phyloP scores from a whole-genome alignment of 495 filamentous ascomycete genomes.

The Lepraria neglecta region DNA sequence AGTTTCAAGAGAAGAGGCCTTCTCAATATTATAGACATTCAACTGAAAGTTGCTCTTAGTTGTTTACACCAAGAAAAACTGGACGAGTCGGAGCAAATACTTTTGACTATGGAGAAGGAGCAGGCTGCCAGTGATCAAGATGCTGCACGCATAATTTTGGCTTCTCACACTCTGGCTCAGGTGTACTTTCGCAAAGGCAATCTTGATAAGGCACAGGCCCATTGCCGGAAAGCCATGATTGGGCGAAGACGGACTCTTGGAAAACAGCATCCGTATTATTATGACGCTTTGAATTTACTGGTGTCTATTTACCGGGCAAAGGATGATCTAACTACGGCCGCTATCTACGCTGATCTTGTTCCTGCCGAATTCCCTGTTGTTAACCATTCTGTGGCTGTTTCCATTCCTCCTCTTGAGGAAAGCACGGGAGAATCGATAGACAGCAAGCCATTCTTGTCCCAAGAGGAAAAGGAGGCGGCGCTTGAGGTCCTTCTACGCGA shows the following conservation, averaged over 20 bases:
- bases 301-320: too few relatives aligned
- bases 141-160: not conserved
- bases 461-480: too few relatives aligned
- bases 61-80: not conserved
- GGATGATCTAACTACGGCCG: too few relatives aligned
- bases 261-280: not conserved
- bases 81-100: not conserved
- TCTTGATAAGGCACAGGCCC: not conserved
- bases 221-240: not conserved
- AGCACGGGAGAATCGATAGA: too few relatives aligned
- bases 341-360: too few relatives aligned
- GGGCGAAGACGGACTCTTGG: not conserved
- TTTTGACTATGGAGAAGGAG: not conserved
- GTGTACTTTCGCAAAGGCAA: not conserved
- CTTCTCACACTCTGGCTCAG: not conserved
- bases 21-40: not conserved
- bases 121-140: not conserved
- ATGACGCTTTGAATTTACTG: too few relatives aligned
- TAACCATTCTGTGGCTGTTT: too few relatives aligned
- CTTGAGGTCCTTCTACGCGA: too few relatives aligned
- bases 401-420: too few relatives aligned
- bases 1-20: not conserved
- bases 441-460: too few relatives aligned
- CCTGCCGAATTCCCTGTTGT: too few relatives aligned
- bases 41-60: not conserved